phyloP scores from a whole-genome alignment of 148 eudicot genomes.

The Rhododendron ovatum region DNA sequence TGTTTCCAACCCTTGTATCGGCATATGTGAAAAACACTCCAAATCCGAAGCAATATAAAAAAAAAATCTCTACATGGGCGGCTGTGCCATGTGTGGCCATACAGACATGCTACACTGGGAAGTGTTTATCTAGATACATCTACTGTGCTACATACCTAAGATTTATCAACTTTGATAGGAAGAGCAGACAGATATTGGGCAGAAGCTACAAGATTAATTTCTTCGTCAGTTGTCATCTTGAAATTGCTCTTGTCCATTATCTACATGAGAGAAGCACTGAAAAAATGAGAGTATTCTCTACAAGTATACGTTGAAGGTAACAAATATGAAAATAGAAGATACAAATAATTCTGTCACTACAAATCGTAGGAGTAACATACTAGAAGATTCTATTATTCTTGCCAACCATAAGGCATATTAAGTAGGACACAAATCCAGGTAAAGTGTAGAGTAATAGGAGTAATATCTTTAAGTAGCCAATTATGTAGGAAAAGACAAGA shows the following conservation, averaged over 20 bases:
- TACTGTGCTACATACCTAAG: slow-evolving; percentile 39
- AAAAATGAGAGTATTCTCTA: not conserved
- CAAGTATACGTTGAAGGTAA: not conserved
- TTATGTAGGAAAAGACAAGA: not conserved
- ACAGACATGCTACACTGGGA: not conserved
- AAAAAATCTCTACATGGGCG: too few relatives aligned
- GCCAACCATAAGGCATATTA: not conserved
- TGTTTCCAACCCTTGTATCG: not conserved
- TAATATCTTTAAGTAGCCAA: not conserved
- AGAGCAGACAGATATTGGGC: slow-evolving; percentile 86
- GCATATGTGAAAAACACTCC: not conserved
- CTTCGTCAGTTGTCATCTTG: slow-evolving; percentile 73
- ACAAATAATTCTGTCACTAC: not conserved
- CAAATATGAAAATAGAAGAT: not conserved
- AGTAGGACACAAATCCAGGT: not conserved
- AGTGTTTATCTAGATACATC: not conserved
- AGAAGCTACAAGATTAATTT: slow-evolving; percentile 71
- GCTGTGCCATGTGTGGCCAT: not conserved
- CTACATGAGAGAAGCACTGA: slow-evolving; percentile 23
- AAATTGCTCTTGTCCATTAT: slow-evolving; percentile 91
- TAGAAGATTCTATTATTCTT: not conserved
- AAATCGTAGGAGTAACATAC: not conserved
- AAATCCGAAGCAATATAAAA: not conserved
- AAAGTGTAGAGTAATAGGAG: not conserved
- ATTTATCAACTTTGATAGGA: slow-evolving; percentile 85